phyloP scores from a whole-genome alignment of 2,329 filamentous ascomycete species.

The Ascochyta pisi region DNA sequence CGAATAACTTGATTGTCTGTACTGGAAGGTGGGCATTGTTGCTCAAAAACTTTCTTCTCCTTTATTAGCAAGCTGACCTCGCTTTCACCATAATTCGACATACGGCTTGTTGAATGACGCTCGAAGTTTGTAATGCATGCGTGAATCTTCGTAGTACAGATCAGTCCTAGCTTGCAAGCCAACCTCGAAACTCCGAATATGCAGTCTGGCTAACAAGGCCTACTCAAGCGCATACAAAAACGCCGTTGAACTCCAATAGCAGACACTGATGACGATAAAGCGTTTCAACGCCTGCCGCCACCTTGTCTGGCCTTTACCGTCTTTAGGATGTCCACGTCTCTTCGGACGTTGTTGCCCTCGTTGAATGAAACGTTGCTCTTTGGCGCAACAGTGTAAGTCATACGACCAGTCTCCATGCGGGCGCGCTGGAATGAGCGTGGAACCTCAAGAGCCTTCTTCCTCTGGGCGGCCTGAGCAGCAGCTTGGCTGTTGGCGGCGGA shows the following conservation, averaged over 20 bases:
- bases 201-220: slow-evolving; percentile 14
- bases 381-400: slow-evolving; percentile 69
- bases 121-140: background rate
- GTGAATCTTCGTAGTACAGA: background rate
- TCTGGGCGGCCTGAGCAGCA: slow-evolving; percentile 40
- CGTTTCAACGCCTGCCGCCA: slow-evolving; percentile 30
- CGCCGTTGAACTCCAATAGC: slow-evolving; percentile 10
- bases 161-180: background rate
- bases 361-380: slow-evolving; percentile 58
- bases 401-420: slow-evolving; percentile 64
- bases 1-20: no score
- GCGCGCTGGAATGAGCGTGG: slow-evolving; percentile 64
- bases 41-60: no score
- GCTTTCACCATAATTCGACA: background rate
- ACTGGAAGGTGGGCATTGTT: no score
- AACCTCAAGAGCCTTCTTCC: slow-evolving; percentile 59
- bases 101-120: background rate
- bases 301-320: slow-evolving; percentile 38
- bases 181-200: slow-evolving; percentile 7
- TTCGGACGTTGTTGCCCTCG: slow-evolving; percentile 35
- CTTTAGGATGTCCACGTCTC: slow-evolving; percentile 42
- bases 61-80: no score
- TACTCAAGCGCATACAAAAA: slow-evolving; percentile 7
- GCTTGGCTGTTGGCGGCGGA: slow-evolving; percentile 44
- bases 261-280: background rate